Percentiles rank a stretch among this genome's conserved stretches.
These are phyloP conservation scores for Puccinia triticina DNA, from an alignment of 1,284 basidiomycete species.

Conservation along the genomic window DNA sequence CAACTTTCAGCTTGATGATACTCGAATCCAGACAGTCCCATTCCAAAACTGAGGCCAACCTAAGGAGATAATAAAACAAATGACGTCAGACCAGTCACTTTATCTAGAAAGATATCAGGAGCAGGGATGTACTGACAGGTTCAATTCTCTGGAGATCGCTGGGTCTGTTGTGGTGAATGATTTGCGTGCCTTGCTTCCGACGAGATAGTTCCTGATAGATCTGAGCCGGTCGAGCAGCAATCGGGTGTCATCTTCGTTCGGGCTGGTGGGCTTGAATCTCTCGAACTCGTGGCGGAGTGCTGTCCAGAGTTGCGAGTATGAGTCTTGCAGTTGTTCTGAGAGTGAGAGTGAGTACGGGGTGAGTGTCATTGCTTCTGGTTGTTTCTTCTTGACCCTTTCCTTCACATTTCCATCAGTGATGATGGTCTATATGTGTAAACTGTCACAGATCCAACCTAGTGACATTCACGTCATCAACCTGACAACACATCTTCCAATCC, in stretches of 20 bases:
- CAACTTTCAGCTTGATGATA: constrained; percentile 39
- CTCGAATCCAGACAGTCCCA: constrained; percentile 4
- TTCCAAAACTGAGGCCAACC: constrained; percentile 43
- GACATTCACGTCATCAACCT: too few relatives aligned
- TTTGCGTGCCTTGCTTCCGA: constrained; percentile 43
- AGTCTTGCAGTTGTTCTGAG: constrained; percentile 31
- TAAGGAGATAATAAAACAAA: constrained; percentile 6
- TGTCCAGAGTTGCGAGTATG: constrained; percentile 25
- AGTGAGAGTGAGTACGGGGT: constrained; percentile 10
- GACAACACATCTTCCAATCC: too few relatives aligned
- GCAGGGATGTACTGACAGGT: constrained; percentile 19
- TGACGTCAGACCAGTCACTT: background rate
- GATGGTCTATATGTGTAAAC: too few relatives aligned
- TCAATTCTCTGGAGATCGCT: constrained; percentile 12
- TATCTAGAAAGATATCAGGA: background rate
- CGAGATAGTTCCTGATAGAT: constrained; percentile 46
- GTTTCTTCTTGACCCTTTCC: background rate
- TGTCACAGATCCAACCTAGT: too few relatives aligned
- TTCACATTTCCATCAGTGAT: too few relatives aligned
- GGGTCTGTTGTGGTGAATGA: constrained; percentile 34
- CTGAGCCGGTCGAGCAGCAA: constrained; percentile 23
- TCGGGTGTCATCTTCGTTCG: background rate
- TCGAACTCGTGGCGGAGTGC: constrained; percentile 19
- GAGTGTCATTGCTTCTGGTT: background rate
- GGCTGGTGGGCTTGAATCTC: background rate